Evolutionary conservation across 2,329 filamentous ascomycete species (phyloP).

Genomic region (Diaporthe australafricana): DNA sequence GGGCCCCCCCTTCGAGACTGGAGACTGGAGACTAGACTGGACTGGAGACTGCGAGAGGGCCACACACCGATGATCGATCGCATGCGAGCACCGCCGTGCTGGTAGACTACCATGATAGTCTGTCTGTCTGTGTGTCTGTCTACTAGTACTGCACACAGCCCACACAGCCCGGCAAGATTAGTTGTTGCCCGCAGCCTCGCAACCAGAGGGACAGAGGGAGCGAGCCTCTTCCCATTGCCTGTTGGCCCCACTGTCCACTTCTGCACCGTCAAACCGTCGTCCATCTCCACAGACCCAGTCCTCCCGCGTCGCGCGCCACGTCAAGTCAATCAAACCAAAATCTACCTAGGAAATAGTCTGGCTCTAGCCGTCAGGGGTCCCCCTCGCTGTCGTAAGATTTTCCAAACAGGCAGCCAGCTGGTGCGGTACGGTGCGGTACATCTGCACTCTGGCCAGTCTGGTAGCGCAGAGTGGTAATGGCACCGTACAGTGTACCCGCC

Average conservation of each 20-base stretch:
- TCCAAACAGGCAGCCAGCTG: conserved; percentile 23
- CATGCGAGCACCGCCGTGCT: conserved; percentile 21
- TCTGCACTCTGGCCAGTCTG: not conserved
- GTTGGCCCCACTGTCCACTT: not conserved
- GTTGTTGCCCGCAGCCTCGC: conserved; percentile 19
- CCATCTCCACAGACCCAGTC: conserved; percentile 26
- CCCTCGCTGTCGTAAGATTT: conserved; percentile 22
- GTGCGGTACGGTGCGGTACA: not conserved
- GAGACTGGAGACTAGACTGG: not conserved
- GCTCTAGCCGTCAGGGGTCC: conserved; percentile 12
- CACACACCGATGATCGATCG: conserved; percentile 19
- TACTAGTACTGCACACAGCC: too few relatives aligned
- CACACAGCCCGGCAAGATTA: not conserved
- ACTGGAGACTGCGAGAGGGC: not conserved
- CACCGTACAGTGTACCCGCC: conserved; percentile 11
- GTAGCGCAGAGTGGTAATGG: not conserved
- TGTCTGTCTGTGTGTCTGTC: too few relatives aligned
- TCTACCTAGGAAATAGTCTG: conserved; percentile 10
- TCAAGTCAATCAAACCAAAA: conserved; percentile 27
- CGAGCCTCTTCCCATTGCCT: not conserved
- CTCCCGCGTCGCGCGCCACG: conserved; percentile 25
- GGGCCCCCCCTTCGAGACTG: conserved; percentile 6
- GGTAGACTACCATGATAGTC: too few relatives aligned
- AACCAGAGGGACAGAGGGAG: too few relatives aligned
- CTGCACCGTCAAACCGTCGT: not conserved